Percentiles rank a stretch among this genome's conserved stretches.
phyloP scores from a whole-genome alignment of 495 filamentous ascomycete species.

The Hapsidospora chrysogenum region DNA sequence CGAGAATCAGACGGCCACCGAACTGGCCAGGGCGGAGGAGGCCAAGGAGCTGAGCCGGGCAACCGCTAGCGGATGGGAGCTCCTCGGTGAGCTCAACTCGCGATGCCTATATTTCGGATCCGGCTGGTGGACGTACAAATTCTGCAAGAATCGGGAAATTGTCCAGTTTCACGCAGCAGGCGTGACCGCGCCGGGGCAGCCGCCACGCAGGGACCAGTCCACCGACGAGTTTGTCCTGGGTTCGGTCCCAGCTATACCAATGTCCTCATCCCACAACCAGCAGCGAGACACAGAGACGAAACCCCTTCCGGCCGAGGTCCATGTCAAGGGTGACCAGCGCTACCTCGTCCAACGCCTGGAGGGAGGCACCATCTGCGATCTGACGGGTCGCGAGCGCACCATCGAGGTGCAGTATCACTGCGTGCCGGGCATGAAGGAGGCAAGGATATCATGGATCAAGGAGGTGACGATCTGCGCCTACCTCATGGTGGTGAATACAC shows the following conservation, averaged over 20 bases:
- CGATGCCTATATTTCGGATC: conserved; percentile 78
- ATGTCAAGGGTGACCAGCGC: conserved; percentile 65
- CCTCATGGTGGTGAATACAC: conserved; percentile 86
- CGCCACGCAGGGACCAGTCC: conserved; percentile 55
- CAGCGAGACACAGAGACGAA: conserved; percentile 15
- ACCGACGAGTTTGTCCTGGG: conserved; percentile 74
- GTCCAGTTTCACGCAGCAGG: conserved; percentile 85
- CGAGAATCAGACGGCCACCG: conserved; percentile 41
- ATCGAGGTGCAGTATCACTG: conserved; percentile 93
- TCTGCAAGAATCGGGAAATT: conserved; percentile 79
- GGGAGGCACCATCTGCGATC: conserved; percentile 79
- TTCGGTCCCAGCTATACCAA: conserved; percentile 16
- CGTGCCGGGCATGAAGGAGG: conserved; percentile 52
- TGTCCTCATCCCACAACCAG: conserved; percentile 12
- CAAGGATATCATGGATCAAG: conserved; percentile 89
- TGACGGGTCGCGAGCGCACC: conserved; percentile 68
- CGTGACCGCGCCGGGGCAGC: conserved; percentile 38
- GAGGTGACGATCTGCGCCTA: conserved; percentile 89
- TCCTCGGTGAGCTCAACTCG: conserved; percentile 75
- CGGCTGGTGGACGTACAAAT: conserved; percentile 95
- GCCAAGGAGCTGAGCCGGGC: conserved; percentile 74
- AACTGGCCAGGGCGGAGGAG: conserved; percentile 53
- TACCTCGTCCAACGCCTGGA: conserved; percentile 82
- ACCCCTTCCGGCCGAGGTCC: conserved; percentile 45
- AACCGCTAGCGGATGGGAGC: conserved; percentile 70